These are phyloP conservation scores for Apodospora peruviana DNA, from an alignment of 495 filamentous ascomycete genomes.

Conservation along the genomic window DNA sequence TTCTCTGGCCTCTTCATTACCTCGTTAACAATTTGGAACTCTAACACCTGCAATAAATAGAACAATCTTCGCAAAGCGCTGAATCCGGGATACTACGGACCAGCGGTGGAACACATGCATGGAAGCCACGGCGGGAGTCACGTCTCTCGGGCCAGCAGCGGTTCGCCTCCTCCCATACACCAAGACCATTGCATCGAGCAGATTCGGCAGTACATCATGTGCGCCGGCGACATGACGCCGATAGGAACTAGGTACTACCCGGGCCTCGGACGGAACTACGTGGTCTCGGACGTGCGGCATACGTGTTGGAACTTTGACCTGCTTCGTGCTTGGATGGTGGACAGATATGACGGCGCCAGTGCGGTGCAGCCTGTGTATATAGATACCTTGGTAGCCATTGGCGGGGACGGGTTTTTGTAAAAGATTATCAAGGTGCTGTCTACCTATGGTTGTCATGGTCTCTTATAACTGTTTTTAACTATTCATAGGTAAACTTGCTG, in stretches of 20 bases:
- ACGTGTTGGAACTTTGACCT: slow-evolving; percentile 7
- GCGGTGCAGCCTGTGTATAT: slow-evolving; percentile 1
- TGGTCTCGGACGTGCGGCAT: slow-evolving; percentile 7
- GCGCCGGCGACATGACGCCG: slow-evolving; percentile 7
- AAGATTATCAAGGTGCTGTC: too few species aligned
- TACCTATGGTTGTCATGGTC: too few species aligned
- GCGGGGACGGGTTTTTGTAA: too few species aligned
- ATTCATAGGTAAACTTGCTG: too few species aligned
- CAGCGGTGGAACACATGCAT: neutral
- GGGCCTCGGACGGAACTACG: slow-evolving; percentile 5
- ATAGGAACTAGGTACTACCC: slow-evolving; percentile 3
- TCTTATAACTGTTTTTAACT: too few species aligned
- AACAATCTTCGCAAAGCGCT: slow-evolving; percentile 1
- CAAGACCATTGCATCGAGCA: slow-evolving; percentile 7
- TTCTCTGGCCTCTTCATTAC: neutral
- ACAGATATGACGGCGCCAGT: slow-evolving; percentile 1
- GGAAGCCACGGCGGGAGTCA: neutral
- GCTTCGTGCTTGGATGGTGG: slow-evolving; percentile 5
- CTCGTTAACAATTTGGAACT: too few species aligned
- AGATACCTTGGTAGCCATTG: too few species aligned
- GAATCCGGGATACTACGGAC: slow-evolving; percentile 1
- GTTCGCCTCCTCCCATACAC: neutral
- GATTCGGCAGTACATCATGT: slow-evolving; percentile 10
- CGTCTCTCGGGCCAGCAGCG: neutral
- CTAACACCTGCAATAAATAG: too few species aligned